A percentile compares a stretch with the other conserved stretches of the same genome.
These are phyloP conservation scores for Tuber melanosporum DNA, from an alignment of 495 filamentous ascomycete species.

Conservation along the genomic window DNA sequence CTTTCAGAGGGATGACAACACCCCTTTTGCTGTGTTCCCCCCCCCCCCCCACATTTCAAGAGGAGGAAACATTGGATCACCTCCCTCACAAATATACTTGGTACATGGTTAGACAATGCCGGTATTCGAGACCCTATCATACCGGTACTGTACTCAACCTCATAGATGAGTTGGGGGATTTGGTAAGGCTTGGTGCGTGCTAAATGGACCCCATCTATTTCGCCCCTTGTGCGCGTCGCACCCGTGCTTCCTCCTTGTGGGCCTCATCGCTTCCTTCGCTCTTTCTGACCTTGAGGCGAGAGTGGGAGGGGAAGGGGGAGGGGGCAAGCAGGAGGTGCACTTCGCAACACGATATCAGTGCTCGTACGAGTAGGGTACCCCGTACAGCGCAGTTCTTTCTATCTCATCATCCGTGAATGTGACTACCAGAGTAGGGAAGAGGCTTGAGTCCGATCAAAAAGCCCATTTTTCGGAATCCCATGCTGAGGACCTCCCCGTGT, in stretches of 20 bases:
- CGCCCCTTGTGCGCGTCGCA: not conserved
- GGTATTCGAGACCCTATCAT: not conserved
- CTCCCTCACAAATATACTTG: too few relatives aligned
- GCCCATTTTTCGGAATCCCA: not conserved
- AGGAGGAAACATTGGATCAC: not conserved
- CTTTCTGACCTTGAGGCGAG: not conserved
- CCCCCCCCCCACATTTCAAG: not conserved
- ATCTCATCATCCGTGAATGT: not conserved
- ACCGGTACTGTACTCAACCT: not conserved
- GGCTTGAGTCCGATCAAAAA: not conserved
- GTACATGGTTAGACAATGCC: not conserved
- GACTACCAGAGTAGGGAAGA: not conserved
- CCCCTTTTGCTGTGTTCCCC: not conserved
- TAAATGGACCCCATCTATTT: not conserved
- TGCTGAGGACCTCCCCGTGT: not conserved
- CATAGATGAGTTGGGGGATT: not conserved
- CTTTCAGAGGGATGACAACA: not conserved
- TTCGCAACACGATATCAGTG: not conserved
- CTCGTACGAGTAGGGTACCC: not conserved
- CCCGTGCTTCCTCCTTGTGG: not conserved
- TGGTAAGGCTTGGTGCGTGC: not conserved
- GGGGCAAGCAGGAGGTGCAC: not conserved
- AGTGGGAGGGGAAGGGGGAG: not conserved
- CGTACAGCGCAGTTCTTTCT: too few relatives aligned
- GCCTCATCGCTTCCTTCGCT: not conserved